Evolutionary conservation across 1,284 basidiomycete genomes (phyloP), one percentile per base, ranked within the genome.

Genomic region (Tylopilus sp.): DNA sequence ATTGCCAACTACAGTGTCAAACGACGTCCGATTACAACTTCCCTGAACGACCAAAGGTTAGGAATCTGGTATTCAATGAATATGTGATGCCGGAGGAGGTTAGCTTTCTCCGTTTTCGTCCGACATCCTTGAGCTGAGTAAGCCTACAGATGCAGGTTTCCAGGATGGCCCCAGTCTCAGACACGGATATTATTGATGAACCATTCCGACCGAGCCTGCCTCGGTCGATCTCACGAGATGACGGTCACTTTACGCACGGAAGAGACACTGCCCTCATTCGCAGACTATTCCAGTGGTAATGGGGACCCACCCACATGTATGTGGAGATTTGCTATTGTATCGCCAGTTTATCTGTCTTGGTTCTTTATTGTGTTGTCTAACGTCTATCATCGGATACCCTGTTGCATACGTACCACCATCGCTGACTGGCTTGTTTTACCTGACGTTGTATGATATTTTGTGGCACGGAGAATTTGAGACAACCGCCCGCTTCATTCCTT

Each of bases 1-100:
- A 85, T 59, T 88, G 84, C 58, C 89, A 92, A 69, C 71, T 79
- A n/a, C 84, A 86, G 56, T 91, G 87, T 63, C 77, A 77, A 44
- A 76, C 72, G 46, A 76, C 79, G 2, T 70, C 67, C 33, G 83
- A 84, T 37, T 89, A 88, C 61, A 73, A 75, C 49, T 84, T 86
- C 57, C 65, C 69, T 17, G 79, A 82, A 41, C 79, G 81, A 48
- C 68, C 67, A 5, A 69, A 73, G 22, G 76, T 90, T 45, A 68
- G 74, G 41, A 74, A 80, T 24, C 67, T 90, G 37, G 71, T 90
- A 50, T 67, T 77, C 35, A 75, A 74, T 17, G 73, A 77, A 31
- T 60, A 61, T 62, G 65, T 87, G 28, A 88, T 90, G 87, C 79
- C 78, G 56, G 74, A 77, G 50, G 84, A 87, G 71, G 86, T 86